These are phyloP conservation scores for Phytophthora citrophthora DNA, from an alignment of 352 stramenopile species.

Conservation along the genomic window DNA sequence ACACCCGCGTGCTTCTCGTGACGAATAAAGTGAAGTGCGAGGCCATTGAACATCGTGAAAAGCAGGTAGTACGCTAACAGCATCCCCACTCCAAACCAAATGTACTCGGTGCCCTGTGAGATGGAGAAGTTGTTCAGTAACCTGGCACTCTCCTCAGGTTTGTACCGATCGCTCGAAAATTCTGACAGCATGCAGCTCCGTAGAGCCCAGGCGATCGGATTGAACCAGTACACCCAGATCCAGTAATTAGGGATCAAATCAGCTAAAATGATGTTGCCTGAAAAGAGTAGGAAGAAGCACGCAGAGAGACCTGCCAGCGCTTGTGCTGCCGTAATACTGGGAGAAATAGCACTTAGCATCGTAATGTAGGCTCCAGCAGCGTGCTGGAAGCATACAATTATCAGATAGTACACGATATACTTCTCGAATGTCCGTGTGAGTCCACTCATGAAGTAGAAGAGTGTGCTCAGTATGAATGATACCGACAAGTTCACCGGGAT, in stretches of 20 bases:
- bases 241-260: constrained; percentile 64
- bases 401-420: not conserved
- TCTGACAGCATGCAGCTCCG: not conserved
- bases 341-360: not conserved
- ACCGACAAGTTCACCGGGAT: not conserved
- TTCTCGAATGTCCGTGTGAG: not conserved
- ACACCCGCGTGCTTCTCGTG: not conserved
- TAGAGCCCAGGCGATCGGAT: constrained; percentile 43
- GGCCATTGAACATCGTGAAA: not conserved
- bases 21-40: not conserved
- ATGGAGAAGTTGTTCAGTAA: not conserved
- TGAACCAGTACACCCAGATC: constrained; percentile 73
- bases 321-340: not conserved
- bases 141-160: not conserved
- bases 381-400: constrained; percentile 12
- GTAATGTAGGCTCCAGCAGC: not conserved
- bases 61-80: not conserved
- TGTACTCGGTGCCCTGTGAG: not conserved
- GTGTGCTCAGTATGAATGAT: not conserved
- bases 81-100: not conserved
- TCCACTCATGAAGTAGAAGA: not conserved
- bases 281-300: constrained; percentile 62
- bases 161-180: not conserved
- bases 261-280: constrained; percentile 63
- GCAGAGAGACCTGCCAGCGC: constrained; percentile 22